Base-by-base conservation (phyloP, 352 stramenopile species). In the Phytophthora meadii region DNA sequence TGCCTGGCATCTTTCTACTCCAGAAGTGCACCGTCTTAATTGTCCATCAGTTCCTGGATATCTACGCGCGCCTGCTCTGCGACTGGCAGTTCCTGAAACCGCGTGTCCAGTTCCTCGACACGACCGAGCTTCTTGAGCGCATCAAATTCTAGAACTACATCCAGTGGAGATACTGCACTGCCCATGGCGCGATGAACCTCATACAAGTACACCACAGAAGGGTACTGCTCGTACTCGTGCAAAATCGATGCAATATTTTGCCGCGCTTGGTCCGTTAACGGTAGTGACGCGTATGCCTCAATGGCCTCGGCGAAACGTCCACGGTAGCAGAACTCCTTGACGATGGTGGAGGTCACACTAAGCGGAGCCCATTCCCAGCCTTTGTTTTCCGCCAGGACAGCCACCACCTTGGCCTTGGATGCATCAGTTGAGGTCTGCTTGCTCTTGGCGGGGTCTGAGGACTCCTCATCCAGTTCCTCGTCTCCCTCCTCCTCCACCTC, bases 171-270 rank as follows among this genome's bases (percentile, higher is more conserved):
- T 27, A 61, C 68, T 15, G 46, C 59, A 14, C 52, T 42, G 2
- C 65, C 58, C 32, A 78, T 57, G 6, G 67, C 36, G 1, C 66
- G 63, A 52, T 90, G 82, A 47, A 79, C 55, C 30, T 68, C 50
- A 68, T 87, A 88, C n/a, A 90, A 57, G 8, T 74, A 54, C 27
- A 87, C 50, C 24, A 90, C 27, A 7, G 65, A 69, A 54, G 69
- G 61, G 49, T 74, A 91, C 64, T 91, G 80, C 44, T 91, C 80
- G 54, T 81, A 84, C 54, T 86, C 64, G 22, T 77, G 65, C 39
- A 89, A 51, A 61, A 81, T 46, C 6, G 37, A 14, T 40, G 76
- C 77, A 22, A 86, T 51, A 30, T 81, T 62, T 28, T 46, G 59
- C 28, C 78, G 68, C 32, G 65, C 59, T 1, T 17, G 11, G 48